Conservation (phyloP, 106 monocot species). For the Iris macrosiphon region DNA sequence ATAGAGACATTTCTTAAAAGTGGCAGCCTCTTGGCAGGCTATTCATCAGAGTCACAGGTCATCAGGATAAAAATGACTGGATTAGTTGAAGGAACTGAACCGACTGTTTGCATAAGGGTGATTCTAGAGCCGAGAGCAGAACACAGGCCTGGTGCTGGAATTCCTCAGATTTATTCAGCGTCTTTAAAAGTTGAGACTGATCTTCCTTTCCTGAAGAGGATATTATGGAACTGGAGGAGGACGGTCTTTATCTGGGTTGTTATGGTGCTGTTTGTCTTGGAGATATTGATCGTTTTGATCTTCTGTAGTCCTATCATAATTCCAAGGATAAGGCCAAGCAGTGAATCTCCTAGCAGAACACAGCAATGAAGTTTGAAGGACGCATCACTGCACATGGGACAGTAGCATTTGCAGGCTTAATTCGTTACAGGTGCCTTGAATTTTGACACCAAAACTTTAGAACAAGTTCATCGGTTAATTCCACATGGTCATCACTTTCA, state of each 20-base stretch:
- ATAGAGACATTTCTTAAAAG: slow-evolving; percentile 54
- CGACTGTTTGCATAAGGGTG: slow-evolving; percentile 46
- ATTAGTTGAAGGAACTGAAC: slow-evolving; percentile 37
- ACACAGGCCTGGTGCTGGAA: slow-evolving; percentile 50
- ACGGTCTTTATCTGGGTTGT: slow-evolving; percentile 64
- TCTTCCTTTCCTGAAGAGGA: slow-evolving; percentile 51
- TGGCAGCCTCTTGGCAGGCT: slow-evolving; percentile 47
- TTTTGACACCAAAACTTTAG: too few species aligned
- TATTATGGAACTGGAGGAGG: slow-evolving; percentile 77
- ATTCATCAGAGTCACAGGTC: slow-evolving; percentile 65
- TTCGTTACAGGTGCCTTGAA: too few species aligned
- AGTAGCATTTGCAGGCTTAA: too few species aligned
- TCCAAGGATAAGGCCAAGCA: slow-evolving; percentile 23
- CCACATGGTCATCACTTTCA: too few species aligned
- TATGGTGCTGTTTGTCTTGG: slow-evolving; percentile 47
- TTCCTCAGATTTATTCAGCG: slow-evolving; percentile 87
- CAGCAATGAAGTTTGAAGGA: background rate
- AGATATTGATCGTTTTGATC: slow-evolving; percentile 42
- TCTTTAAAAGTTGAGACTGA: slow-evolving; percentile 53
- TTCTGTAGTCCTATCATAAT: slow-evolving; percentile 58
- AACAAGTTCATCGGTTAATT: too few species aligned
- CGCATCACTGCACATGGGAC: too few species aligned
- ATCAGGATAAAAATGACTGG: slow-evolving; percentile 53
- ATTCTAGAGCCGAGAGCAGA: slow-evolving; percentile 65
- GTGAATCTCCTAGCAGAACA: slow-evolving; percentile 3